Base-by-base conservation (phyloP, 1,139 yeast species). In the Sugiyamaella japonica region DNA sequence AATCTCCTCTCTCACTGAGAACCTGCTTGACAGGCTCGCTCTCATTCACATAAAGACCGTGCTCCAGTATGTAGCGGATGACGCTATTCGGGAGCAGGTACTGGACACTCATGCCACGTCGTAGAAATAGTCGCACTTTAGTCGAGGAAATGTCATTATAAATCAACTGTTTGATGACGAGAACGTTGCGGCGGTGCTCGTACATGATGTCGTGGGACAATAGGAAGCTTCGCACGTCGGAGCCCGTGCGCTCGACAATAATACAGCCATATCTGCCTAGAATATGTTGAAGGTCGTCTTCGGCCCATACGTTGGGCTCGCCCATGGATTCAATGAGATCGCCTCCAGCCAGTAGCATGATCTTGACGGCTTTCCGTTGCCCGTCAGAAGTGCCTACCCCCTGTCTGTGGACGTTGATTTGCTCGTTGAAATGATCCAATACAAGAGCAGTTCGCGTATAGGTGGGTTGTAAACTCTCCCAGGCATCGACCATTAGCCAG, bases 291-390 rank as follows among this genome's bases (percentile, higher is more conserved):
- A 93, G 77, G 71, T 93, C 99, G 57, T 81, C 86, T 69, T 91
- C 98, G 0, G 96, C 97, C 99, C 99, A 93, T 37, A 93, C 99
- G 66, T 91, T 95, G 31, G 98, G 98, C 71, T 93, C 99, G n/a
- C 99, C 99, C 98, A 95, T 93, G 50, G 95, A 85, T 71, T 93
- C 99, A 56, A 93, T 93, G 64, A 95, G 78, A 72, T 93, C 99
- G 38, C 99, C 99, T 50, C 99, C 99, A 0, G 99, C 99, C 41
- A 93, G 76, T 56, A 93, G 78, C 99, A 93, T 93, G 65, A 93
- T 86, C 69, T 93, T 93, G 55, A 89, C 97, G 17, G 96, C 97
- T 59, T 89, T 78, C 58, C 82, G 82, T 59, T 82, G 84, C 12
- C 96, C 96, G 44, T 80, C 75, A n/a, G 81, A 76, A 4, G 86